Base-by-base conservation (phyloP, 1,284 basidiomycete species). In the Apiotrichum mycotoxinovorans region DNA sequence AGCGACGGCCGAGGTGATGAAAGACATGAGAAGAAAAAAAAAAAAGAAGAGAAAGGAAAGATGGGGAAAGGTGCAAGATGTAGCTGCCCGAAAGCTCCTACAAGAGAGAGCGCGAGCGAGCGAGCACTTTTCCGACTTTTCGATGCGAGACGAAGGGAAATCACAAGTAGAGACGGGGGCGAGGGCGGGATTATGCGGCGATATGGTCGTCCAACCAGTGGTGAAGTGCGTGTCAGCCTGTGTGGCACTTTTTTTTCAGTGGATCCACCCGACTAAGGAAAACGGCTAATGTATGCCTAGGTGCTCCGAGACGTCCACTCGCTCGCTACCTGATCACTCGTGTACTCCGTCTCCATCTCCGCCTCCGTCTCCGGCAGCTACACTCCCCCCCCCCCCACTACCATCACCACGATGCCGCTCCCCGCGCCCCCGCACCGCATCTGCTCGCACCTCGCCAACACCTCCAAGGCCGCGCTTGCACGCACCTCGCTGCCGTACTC, bases 401-500 rank as follows among this genome's bases (percentile, higher is more conserved):
- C 33, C 18, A 18, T 9, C 38, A 8, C 40, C 56, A 52, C 53
- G 45, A 66, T 66, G 56, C 46, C 52, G 41, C 58, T 68, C 63
- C 61, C 66, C 33, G 56, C 72, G 9, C 64, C 73, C n/a, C 74
- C 75, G 9, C 66, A 70, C 62, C 67, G 67, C 52, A 66, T 78
- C 30, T 72, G 70, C 61, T 65, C 74, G 22, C 76, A 78, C 52
- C 68, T 78, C 27, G 58, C 67, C 53, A 74, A 73, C 57, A 71
- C 72, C 20, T 71, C 74, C 18, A 68, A 69, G 49, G 68, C 68
- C 3, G 67, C 71, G 23, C 73, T 75, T 56, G 66, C 68, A 10
- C 62, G 63, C 37, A 77, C 76, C 15, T 70, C 73, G 22, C 52
- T 78, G 26, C 76, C 76, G 1, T 76, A 71, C 65, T 66, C 72